Conservation (phyloP, 441 rosid species). For the Mallotus repandus region DNA sequence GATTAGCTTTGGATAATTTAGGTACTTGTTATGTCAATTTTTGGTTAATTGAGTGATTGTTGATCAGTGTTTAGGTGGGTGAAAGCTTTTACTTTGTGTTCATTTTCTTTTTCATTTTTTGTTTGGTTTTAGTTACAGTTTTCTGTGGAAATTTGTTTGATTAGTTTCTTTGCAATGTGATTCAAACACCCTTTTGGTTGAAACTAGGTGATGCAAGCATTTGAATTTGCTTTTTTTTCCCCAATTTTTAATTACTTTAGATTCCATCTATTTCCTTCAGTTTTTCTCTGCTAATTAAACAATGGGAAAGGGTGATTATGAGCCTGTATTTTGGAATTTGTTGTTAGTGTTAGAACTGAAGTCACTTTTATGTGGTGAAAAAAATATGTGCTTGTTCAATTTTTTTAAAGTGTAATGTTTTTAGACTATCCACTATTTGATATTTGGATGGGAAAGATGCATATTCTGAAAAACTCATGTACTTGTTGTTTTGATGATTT, state of each 20-base stretch:
- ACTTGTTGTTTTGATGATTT: conserved; percentile 11
- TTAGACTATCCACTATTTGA: background rate
- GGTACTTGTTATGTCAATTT: background rate
- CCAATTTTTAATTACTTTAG: too few species aligned
- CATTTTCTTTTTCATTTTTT: too few species aligned
- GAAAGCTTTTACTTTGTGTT: too few species aligned
- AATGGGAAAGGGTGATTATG: too few species aligned
- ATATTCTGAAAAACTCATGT: background rate
- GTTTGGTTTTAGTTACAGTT: background rate
- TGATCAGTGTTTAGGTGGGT: too few species aligned
- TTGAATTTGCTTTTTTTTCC: background rate
- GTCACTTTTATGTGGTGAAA: background rate
- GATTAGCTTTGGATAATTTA: background rate
- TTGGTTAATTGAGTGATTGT: too few species aligned
- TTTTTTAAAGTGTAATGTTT: background rate
- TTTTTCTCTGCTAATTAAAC: too few species aligned
- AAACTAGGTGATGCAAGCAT: background rate
- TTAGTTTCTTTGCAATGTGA: background rate
- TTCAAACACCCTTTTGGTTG: too few species aligned
- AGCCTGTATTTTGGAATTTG: background rate
- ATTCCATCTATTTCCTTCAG: too few species aligned
- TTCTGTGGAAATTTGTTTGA: background rate
- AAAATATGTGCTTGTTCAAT: background rate
- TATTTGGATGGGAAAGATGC: conserved; percentile 2
- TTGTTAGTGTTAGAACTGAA: background rate